A percentile compares a stretch with the other conserved stretches of the same genome.
Evolutionary conservation across 495 filamentous ascomycete genomes (phyloP).

Genomic region (Trichocladium uniseriatum): DNA sequence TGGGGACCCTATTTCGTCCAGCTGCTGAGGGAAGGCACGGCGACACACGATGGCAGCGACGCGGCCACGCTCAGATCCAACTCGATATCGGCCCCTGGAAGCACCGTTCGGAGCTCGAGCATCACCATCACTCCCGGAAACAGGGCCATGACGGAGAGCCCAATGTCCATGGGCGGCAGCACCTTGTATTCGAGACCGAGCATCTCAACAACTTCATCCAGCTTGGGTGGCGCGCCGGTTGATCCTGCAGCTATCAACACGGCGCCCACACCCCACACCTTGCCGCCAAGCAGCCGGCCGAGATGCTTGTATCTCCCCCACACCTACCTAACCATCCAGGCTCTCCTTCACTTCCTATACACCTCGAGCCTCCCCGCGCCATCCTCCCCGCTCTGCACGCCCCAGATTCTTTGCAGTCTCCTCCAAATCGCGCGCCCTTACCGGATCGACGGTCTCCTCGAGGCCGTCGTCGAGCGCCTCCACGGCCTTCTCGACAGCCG

Average conservation of each 20-base stretch:
- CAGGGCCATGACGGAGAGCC: neutral
- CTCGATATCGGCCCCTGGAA: slow-evolving; percentile 32
- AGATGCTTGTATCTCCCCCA: slow-evolving; percentile 89
- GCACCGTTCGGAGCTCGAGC: slow-evolving; percentile 60
- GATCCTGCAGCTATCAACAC: slow-evolving; percentile 36
- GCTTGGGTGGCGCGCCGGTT: slow-evolving; percentile 15
- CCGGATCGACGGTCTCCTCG: slow-evolving; percentile 81
- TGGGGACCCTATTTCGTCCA: slow-evolving; percentile 97
- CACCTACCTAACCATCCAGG: slow-evolving; percentile 75
- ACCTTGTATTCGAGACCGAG: slow-evolving; percentile 43
- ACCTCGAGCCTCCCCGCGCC: slow-evolving; percentile 75
- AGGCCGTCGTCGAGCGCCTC: slow-evolving; percentile 83
- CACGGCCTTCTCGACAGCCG: slow-evolving; percentile 83
- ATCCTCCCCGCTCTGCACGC: slow-evolving; percentile 72
- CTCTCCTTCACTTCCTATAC: slow-evolving; percentile 86
- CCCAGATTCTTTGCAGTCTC: slow-evolving; percentile 90
- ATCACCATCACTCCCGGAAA: slow-evolving; percentile 76
- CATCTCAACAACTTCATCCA: slow-evolving; percentile 26
- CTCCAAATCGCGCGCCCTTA: slow-evolving; percentile 92
- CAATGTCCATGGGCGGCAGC: slow-evolving; percentile 38
- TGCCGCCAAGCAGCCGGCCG: slow-evolving; percentile 64
- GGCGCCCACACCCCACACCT: slow-evolving; percentile 40
- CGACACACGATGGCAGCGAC: slow-evolving; percentile 46
- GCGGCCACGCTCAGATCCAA: slow-evolving; percentile 35
- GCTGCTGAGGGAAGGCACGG: slow-evolving; percentile 66